These are phyloP conservation scores for Ustilago curta DNA, from an alignment of 1,284 basidiomycete genomes.

Conservation along the genomic window DNA sequence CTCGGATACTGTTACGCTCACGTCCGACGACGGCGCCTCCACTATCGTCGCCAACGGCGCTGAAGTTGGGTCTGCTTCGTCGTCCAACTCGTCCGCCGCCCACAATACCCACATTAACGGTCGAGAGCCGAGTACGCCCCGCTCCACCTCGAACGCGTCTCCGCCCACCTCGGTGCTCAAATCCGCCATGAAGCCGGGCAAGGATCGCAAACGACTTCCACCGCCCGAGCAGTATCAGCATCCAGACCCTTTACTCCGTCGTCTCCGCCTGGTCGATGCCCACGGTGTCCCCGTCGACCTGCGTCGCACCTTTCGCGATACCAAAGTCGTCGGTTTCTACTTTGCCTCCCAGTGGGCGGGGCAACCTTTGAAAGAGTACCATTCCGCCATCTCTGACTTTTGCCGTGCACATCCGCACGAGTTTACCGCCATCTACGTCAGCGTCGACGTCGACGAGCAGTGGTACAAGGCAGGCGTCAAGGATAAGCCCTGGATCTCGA, in stretches of 20 bases:
- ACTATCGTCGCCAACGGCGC: slow-evolving; percentile 12
- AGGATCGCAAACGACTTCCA: slow-evolving; percentile 59
- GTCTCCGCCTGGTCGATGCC: slow-evolving; percentile 67
- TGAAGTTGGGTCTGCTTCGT: slow-evolving; percentile 1
- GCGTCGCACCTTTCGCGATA: slow-evolving; percentile 62
- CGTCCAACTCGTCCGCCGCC: slow-evolving; percentile 6
- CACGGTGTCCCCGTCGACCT: slow-evolving; percentile 65
- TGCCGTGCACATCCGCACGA: slow-evolving; percentile 64
- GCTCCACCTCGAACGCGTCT: slow-evolving; percentile 16
- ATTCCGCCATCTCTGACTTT: slow-evolving; percentile 61
- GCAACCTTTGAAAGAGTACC: slow-evolving; percentile 55
- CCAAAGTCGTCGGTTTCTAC: slow-evolving; percentile 69
- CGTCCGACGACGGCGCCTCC: slow-evolving; percentile 6
- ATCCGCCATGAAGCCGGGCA: slow-evolving; percentile 65
- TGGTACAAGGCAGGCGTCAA: slow-evolving; percentile 66
- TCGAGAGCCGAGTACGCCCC: slow-evolving; percentile 29
- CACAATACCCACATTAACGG: background rate
- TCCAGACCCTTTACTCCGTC: slow-evolving; percentile 68
- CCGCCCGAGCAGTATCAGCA: slow-evolving; percentile 66
- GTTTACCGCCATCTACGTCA: slow-evolving; percentile 69
- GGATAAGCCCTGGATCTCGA: slow-evolving; percentile 67
- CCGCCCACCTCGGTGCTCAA: slow-evolving; percentile 52
- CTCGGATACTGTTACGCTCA: slow-evolving; percentile 41
- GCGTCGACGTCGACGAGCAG: slow-evolving; percentile 66
- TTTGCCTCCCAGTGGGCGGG: slow-evolving; percentile 68